A percentile compares a stretch with the other conserved stretches of the same genome.
These are phyloP conservation scores for Phytophthora sp. DNA, from an alignment of 352 stramenopile species.

Conservation along the genomic window DNA sequence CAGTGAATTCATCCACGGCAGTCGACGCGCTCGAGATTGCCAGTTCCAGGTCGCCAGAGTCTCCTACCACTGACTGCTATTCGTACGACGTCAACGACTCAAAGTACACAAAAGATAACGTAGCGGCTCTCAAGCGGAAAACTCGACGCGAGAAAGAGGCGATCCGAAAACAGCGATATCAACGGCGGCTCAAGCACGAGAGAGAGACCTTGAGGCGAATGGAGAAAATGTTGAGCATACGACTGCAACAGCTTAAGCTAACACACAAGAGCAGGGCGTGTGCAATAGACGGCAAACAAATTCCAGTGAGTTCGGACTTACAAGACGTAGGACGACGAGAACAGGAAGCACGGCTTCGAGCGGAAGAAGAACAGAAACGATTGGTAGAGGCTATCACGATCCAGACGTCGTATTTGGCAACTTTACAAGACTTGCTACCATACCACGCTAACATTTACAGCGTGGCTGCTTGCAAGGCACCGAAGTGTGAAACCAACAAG, in stretches of 20 bases:
- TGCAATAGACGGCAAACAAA: neutral
- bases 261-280: neutral
- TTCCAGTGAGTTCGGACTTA: neutral
- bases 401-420: neutral
- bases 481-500: too few species aligned
- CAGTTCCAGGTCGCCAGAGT: too few species aligned
- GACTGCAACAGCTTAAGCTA: neutral
- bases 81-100: too few species aligned
- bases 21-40: too few species aligned
- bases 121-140: neutral
- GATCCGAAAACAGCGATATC: constrained; percentile 5
- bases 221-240: neutral
- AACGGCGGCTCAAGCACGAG: constrained; percentile 8
- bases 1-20: too few species aligned
- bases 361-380: neutral
- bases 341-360: neutral
- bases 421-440: neutral
- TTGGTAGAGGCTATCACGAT: neutral
- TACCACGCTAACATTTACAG: neutral
- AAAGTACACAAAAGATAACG: too few species aligned
- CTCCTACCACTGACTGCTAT: too few species aligned
- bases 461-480: too few species aligned
- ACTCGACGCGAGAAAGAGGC: neutral
- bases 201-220: constrained; percentile 3
- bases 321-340: neutral